These are phyloP conservation scores for Medicago ruthenica DNA, from an alignment of 306 rosid species.

Conservation along the genomic window DNA sequence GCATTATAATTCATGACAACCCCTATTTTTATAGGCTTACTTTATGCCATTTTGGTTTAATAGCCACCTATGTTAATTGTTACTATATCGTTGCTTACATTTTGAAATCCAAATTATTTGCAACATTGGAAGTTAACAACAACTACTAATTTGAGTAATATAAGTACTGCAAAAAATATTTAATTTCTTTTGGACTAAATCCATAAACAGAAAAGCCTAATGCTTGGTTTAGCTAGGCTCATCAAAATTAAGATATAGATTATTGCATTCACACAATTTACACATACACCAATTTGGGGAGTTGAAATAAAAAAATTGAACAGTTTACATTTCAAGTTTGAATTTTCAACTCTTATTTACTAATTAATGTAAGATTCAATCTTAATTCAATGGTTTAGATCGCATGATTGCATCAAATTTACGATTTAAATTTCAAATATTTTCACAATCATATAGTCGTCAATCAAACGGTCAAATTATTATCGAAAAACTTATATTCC, in stretches of 20 bases:
- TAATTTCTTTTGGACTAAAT: conserved; percentile 46
- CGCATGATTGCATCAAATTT: background rate
- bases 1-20: conserved; percentile 49
- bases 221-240: conserved; percentile 45
- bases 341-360: background rate
- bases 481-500: background rate
- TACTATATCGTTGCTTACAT: conserved; percentile 2
- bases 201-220: conserved; percentile 47
- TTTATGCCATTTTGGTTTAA: conserved; percentile 43
- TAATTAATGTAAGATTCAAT: background rate
- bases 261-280: background rate
- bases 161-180: conserved; percentile 30
- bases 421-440: background rate
- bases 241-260: background rate
- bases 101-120: conserved; percentile 49
- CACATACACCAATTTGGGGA: background rate
- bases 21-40: conserved; percentile 45
- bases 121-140: conserved; percentile 26
- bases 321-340: background rate
- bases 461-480: background rate
- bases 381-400: background rate
- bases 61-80: conserved; percentile 30
- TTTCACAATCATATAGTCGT: background rate
- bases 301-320: background rate
- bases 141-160: conserved; percentile 11